Conservation (phyloP, 768 basidiomycete genomes). For the Collybia sp. region DNA sequence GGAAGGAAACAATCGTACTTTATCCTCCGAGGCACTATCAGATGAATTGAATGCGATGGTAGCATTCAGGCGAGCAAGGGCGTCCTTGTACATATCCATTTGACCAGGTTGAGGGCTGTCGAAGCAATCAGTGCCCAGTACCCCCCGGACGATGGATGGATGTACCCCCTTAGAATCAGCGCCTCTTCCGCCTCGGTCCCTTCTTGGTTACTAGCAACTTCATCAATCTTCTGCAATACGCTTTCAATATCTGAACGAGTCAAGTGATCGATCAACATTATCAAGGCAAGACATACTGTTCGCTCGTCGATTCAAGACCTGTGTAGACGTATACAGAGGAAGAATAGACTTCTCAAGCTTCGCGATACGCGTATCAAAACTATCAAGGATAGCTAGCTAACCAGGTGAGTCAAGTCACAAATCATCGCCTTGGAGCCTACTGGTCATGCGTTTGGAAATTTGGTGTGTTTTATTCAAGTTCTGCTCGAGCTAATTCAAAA, state of each 20-base stretch:
- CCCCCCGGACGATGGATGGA: constrained; percentile 2
- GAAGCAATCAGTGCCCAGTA: not conserved
- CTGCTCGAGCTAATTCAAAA: constrained; percentile 64
- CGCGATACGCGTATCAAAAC: constrained; percentile 77
- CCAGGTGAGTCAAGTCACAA: constrained; percentile 20
- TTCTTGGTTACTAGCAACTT: constrained; percentile 70
- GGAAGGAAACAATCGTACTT: constrained; percentile 26
- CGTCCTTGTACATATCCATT: constrained; percentile 62
- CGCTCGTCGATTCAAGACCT: constrained; percentile 65
- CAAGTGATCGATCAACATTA: not conserved
- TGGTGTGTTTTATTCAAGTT: constrained; percentile 83
- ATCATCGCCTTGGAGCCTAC: constrained; percentile 34
- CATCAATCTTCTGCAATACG: constrained; percentile 73
- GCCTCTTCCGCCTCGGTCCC: constrained; percentile 77
- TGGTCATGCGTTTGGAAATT: constrained; percentile 82
- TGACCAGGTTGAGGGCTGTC: constrained; percentile 68
- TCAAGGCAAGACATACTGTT: constrained; percentile 48
- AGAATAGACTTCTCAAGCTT: constrained; percentile 84
- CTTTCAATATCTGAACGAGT: constrained; percentile 66
- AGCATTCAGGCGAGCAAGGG: constrained; percentile 72
- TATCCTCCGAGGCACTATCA: constrained; percentile 50
- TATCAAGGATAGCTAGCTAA: constrained; percentile 69
- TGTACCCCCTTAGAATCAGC: constrained; percentile 72
- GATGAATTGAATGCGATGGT: constrained; percentile 72
- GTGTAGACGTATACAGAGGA: constrained; percentile 77